Evolutionary conservation across 1,284 basidiomycete genomes (phyloP).

Genomic region (Psilocybe mexicana): DNA sequence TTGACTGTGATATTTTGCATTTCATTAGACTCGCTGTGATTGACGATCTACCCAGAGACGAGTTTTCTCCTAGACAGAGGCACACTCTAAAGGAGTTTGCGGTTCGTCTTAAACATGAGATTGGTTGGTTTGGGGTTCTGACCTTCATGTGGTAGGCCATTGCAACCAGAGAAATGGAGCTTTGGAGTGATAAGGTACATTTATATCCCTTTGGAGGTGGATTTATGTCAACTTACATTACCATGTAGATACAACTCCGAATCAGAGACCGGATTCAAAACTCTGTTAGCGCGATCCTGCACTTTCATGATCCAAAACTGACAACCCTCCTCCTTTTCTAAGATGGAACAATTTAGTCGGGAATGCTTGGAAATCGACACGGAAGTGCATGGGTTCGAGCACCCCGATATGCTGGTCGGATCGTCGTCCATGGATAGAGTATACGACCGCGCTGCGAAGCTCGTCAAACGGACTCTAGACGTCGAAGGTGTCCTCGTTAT

Average conservation of each 20-base stretch:
- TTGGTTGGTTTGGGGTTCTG: neutral
- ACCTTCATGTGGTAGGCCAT: conserved; percentile 50
- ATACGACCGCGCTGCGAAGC: conserved; percentile 83
- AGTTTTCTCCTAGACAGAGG: conserved; percentile 87
- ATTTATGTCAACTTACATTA: neutral
- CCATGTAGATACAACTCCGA: conserved; percentile 76
- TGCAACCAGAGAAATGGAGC: conserved; percentile 94
- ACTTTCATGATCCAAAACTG: neutral
- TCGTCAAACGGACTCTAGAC: conserved; percentile 88
- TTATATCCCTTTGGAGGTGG: neutral
- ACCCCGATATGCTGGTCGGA: conserved; percentile 35
- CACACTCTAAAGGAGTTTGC: conserved; percentile 96
- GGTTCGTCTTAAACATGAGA: conserved; percentile 31
- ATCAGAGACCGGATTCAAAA: conserved; percentile 91
- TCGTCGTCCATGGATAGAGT: conserved; percentile 79
- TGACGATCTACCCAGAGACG: conserved; percentile 80
- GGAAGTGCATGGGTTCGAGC: conserved; percentile 40
- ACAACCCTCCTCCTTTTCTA: conserved; percentile 3
- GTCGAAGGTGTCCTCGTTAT: conserved; percentile 91
- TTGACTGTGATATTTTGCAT: neutral
- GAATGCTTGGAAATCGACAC: conserved; percentile 93
- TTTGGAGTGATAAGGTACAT: conserved; percentile 87
- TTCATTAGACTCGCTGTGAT: conserved; percentile 73
- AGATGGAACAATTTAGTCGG: conserved; percentile 95
- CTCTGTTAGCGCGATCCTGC: conserved; percentile 52